Conservation (phyloP, 2,329 filamentous ascomycete genomes). For the Botrytis deweyae region DNA sequence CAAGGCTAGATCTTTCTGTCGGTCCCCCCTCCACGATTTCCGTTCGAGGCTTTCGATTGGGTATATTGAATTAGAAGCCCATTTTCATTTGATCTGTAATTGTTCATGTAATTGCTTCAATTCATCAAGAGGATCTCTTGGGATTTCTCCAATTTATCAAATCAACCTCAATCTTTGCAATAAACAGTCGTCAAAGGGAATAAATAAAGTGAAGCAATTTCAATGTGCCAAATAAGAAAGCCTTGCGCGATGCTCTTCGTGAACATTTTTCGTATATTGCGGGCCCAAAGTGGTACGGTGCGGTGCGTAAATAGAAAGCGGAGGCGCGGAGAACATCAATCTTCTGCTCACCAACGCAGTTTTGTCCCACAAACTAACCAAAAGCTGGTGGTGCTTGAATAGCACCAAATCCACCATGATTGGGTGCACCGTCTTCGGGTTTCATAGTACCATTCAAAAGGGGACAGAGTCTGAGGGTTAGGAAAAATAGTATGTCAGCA, state of each 20-base stretch:
- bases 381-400: constrained; percentile 24
- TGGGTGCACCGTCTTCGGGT: constrained; percentile 53
- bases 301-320: background rate
- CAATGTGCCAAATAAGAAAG: background rate
- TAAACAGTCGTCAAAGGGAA: background rate
- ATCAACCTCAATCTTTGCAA: background rate
- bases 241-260: background rate
- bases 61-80: background rate
- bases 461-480: constrained; percentile 66
- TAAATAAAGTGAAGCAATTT: background rate
- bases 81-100: background rate
- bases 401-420: constrained; percentile 58
- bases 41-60: background rate
- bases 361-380: background rate
- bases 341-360: background rate
- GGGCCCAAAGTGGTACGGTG: constrained; percentile 17
- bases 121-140: background rate
- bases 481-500: constrained; percentile 16
- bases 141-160: background rate
- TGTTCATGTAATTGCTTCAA: background rate
- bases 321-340: constrained; percentile 18
- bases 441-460: constrained; percentile 82
- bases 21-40: too few relatives aligned
- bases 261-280: background rate
- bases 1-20: background rate